phyloP scores from a whole-genome alignment of 768 basidiomycete genomes.

The Podaxis rugospora region DNA sequence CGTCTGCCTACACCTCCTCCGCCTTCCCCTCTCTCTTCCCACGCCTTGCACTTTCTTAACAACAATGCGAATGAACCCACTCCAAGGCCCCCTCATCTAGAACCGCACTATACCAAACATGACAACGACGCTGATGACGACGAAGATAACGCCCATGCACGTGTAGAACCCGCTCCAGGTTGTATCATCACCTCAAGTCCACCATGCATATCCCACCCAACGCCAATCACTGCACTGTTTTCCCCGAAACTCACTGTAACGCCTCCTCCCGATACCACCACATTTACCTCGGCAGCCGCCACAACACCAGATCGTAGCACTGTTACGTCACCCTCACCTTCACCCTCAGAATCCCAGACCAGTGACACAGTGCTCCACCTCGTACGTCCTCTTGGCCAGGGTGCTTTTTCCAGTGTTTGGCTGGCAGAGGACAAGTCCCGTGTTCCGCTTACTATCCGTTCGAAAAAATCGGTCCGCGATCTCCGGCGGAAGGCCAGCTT shows the following conservation, averaged over 20 bases:
- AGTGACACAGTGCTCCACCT: slow-evolving; percentile 32
- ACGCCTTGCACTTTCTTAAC: slow-evolving; percentile 2
- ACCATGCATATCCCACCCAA: slow-evolving; percentile 6
- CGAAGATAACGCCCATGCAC: slow-evolving; percentile 14
- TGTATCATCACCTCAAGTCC: slow-evolving; percentile 20
- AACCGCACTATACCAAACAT: slow-evolving; percentile 18
- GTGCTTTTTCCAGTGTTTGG: slow-evolving; percentile 77
- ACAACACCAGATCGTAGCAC: slow-evolving; percentile 4
- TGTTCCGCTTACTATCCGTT: slow-evolving; percentile 38
- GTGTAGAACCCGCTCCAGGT: slow-evolving; percentile 21
- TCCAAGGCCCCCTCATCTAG: slow-evolving; percentile 23
- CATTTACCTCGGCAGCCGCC: neutral
- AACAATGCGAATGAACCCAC: slow-evolving; percentile 19
- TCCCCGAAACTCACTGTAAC: slow-evolving; percentile 14
- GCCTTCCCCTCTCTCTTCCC: slow-evolving; percentile 20
- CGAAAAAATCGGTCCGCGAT: slow-evolving; percentile 37
- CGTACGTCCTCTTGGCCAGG: slow-evolving; percentile 55
- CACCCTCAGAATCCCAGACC: slow-evolving; percentile 21
- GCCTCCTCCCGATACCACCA: slow-evolving; percentile 9
- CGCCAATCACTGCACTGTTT: neutral
- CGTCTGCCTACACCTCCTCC: slow-evolving; percentile 13
- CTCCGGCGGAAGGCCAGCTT: slow-evolving; percentile 25
- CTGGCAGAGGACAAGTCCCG: slow-evolving; percentile 53
- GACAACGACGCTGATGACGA: slow-evolving; percentile 1
- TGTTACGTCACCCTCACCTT: slow-evolving; percentile 9